A percentile compares a stretch with the other conserved stretches of the same genome.
These are phyloP conservation scores for Paecilomyces niveus DNA, from an alignment of 2,329 filamentous ascomycete species.

Conservation along the genomic window DNA sequence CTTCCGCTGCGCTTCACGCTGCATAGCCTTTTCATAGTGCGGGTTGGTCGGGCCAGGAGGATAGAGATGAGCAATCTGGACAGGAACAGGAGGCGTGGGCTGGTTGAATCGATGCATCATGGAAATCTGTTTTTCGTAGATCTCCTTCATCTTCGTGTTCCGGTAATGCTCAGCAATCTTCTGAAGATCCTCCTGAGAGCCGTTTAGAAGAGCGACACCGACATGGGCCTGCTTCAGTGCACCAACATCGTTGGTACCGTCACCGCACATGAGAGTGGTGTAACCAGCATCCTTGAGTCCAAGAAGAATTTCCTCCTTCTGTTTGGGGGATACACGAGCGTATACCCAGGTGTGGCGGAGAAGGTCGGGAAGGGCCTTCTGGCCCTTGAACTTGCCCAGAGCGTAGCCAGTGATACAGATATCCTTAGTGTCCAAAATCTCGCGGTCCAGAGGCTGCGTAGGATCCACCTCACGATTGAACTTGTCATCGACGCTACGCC, in stretches of 20 bases:
- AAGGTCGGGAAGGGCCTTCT: constrained; percentile 67
- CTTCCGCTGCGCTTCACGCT: constrained; percentile 76
- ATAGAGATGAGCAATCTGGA: constrained; percentile 87
- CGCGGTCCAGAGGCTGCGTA: constrained; percentile 67
- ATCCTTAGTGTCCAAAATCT: constrained; percentile 79
- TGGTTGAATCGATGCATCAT: constrained; percentile 96
- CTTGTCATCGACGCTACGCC: constrained; percentile 92
- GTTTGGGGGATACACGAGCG: constrained; percentile 93
- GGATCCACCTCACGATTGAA: constrained; percentile 79
- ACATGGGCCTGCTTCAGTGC: constrained; percentile 97
- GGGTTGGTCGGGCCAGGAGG: constrained; percentile 86
- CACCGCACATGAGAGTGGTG: constrained; percentile 96
- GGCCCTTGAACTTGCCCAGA: constrained; percentile 76
- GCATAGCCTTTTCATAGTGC: constrained; percentile 87
- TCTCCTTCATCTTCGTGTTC: constrained; percentile 95
- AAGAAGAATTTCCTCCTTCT: constrained; percentile 97
- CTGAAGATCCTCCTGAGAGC: constrained; percentile 80
- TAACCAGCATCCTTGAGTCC: constrained; percentile 95
- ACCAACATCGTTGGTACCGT: constrained; percentile 96
- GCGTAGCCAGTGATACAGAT: constrained; percentile 95
- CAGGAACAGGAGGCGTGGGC: constrained; percentile 82
- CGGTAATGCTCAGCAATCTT: constrained; percentile 90
- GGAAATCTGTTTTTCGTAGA: constrained; percentile 91
- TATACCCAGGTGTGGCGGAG: constrained; percentile 95
- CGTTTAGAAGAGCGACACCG: constrained; percentile 91